These are phyloP conservation scores for Rhizophora apiculata DNA, from an alignment of 345 rosid species.

Conservation along the genomic window DNA sequence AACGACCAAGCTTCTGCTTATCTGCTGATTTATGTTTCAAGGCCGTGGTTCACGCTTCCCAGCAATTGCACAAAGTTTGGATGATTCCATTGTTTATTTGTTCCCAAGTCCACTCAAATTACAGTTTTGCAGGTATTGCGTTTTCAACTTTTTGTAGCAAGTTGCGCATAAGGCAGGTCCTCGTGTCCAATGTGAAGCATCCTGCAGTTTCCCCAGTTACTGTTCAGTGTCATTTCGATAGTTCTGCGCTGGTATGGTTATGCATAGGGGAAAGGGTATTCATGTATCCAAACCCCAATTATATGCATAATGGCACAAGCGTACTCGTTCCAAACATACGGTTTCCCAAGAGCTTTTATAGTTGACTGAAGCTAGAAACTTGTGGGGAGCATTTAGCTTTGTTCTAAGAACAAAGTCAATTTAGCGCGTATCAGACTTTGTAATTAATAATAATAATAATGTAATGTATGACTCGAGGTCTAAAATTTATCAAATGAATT, in stretches of 20 bases:
- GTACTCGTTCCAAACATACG: neutral
- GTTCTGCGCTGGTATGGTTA: neutral
- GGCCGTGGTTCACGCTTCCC: conserved; percentile 26
- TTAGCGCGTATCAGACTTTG: no score
- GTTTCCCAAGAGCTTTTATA: neutral
- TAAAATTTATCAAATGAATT: no score
- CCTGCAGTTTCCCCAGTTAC: conserved; percentile 7
- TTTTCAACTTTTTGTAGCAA: conserved; percentile 17
- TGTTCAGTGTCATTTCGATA: neutral
- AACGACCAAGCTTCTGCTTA: conserved; percentile 29
- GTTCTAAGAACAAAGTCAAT: no score
- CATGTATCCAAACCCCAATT: no score
- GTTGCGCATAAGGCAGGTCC: conserved; percentile 19
- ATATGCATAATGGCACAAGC: no score
- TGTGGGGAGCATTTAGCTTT: no score
- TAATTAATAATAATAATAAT: no score
- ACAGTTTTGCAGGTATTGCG: conserved; percentile 24
- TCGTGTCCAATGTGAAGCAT: conserved; percentile 35
- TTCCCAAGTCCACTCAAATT: conserved; percentile 7
- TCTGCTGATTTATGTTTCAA: conserved; percentile 31
- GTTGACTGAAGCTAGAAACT: neutral
- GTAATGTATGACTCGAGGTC: no score
- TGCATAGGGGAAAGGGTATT: neutral
- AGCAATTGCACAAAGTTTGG: conserved; percentile 31
- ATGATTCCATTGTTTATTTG: conserved; percentile 35